Evolutionary conservation across 2,329 filamentous ascomycete genomes (phyloP), one percentile per base, ranked within the genome.

Genomic region (Xylariaceae sp.): DNA sequence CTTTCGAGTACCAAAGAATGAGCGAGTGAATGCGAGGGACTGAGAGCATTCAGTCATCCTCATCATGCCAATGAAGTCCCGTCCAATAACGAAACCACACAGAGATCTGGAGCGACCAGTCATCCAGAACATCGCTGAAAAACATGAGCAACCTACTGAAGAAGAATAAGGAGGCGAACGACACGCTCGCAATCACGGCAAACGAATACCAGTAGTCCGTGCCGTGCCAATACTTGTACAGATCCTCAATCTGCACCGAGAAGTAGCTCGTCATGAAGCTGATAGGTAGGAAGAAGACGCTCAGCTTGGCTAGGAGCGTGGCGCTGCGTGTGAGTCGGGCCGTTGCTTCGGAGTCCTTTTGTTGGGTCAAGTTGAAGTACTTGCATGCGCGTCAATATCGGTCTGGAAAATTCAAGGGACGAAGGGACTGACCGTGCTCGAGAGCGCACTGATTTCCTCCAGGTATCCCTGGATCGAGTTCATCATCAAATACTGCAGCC

Each of bases 301-400:
- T 89, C 4, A 88, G 83, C 70, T 92, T 91, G 51, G 87, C 88
- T 9, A 92, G 78, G 4, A 92, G 75, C 3, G 90, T 84, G 2
- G 88, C 89, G 63, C 88, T 86, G 59, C 88, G 79, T 0, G 88
- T 90, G 17, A 92, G 79, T 17, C 86, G 81, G 60, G 89, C 88
- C 9, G 90, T 88, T 3, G 85, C 83, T 64, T 85, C 82, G 0
- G 87, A 89, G 71, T 91, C 87, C 70, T 88, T 90, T 68, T 90
- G 84, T 15, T 88, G 84, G 59, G 88, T 89, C 64, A 92, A 80
- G 71, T 88, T 90, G 78, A 91, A 91, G 71, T 90, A 90, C 86
- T 89, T 60, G 4, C 51, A 39, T 55, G 23, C 50, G 6, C 13
- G 23, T 51, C 34, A 13, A n/a, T 39, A 52, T 64, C 15, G 59